Percentiles rank a stretch among this genome's conserved stretches.
Conservation (phyloP, 2,329 filamentous ascomycete species). For the Penicillium janthinellum region DNA sequence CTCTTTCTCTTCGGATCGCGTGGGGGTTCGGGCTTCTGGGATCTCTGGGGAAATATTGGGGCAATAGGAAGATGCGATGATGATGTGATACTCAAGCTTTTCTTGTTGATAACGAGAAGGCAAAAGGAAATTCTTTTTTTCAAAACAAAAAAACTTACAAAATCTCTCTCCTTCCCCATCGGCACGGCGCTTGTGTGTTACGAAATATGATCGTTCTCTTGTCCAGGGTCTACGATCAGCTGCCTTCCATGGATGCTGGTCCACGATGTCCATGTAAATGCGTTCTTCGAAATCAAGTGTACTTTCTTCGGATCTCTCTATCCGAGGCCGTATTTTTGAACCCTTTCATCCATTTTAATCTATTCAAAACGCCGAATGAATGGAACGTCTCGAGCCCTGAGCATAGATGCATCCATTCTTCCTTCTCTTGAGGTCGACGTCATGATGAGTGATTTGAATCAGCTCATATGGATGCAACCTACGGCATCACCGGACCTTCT, state of each 20-base stretch:
- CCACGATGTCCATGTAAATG: background rate
- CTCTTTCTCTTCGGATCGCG: conserved; percentile 16
- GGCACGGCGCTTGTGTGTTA: conserved; percentile 21
- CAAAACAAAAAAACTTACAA: conserved; percentile 23
- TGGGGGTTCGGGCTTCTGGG: conserved; percentile 24
- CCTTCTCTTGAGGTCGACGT: too few relatives aligned
- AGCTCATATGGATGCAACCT: too few relatives aligned
- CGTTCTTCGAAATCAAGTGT: background rate
- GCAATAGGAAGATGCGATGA: conserved; percentile 31
- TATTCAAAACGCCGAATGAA: too few relatives aligned
- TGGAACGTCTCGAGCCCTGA: too few relatives aligned
- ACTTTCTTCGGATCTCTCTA: background rate
- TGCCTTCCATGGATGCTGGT: background rate
- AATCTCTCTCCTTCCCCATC: conserved; percentile 11
- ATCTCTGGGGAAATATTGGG: conserved; percentile 23
- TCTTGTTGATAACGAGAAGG: conserved; percentile 34
- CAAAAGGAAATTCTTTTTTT: conserved; percentile 31
- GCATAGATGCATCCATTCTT: too few relatives aligned
- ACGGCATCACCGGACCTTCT: too few relatives aligned
- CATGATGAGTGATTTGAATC: too few relatives aligned
- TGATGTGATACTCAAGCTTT: conserved; percentile 34
- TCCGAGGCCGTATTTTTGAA: background rate
- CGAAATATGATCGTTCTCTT: conserved; percentile 20
- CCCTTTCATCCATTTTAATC: too few relatives aligned
- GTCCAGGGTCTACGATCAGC: background rate